Percentiles rank a stretch among this genome's conserved stretches.
These are phyloP conservation scores for Wilcoxina mikolae DNA, from an alignment of 495 filamentous ascomycete species.

Conservation along the genomic window DNA sequence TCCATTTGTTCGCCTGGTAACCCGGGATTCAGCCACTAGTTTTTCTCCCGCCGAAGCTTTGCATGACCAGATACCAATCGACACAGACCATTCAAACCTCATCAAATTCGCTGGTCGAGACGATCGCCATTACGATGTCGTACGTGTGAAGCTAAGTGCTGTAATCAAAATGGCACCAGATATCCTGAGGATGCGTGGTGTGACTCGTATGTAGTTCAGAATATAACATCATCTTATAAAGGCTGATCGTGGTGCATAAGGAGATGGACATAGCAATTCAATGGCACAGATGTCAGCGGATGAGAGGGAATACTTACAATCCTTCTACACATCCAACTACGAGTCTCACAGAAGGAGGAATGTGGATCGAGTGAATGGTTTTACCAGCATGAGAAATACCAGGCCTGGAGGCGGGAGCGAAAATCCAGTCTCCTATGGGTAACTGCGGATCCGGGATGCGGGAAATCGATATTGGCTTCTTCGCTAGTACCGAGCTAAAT, in stretches of 20 bases:
- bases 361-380: conserved; percentile 30
- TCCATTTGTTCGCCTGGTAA: background rate
- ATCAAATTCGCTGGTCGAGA: background rate
- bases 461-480: conserved; percentile 33
- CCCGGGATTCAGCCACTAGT: background rate
- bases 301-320: background rate
- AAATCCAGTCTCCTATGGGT: conserved; percentile 32
- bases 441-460: conserved; percentile 33
- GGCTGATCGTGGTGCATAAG: no score
- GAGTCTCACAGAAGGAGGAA: conserved; percentile 28
- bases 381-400: conserved; percentile 26
- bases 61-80: background rate
- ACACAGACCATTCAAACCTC: background rate
- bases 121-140: no score
- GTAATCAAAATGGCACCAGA: no score
- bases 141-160: no score
- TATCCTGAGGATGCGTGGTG: no score
- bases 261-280: no score
- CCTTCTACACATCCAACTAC: conserved; percentile 18
- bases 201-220: no score
- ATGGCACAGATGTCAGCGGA: no score
- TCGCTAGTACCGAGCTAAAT: conserved; percentile 26
- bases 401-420: conserved; percentile 24
- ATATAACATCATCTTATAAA: no score
- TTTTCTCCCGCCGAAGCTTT: background rate